Base-by-base conservation (phyloP, 768 basidiomycete genomes). In the Agaricus blazei region DNA sequence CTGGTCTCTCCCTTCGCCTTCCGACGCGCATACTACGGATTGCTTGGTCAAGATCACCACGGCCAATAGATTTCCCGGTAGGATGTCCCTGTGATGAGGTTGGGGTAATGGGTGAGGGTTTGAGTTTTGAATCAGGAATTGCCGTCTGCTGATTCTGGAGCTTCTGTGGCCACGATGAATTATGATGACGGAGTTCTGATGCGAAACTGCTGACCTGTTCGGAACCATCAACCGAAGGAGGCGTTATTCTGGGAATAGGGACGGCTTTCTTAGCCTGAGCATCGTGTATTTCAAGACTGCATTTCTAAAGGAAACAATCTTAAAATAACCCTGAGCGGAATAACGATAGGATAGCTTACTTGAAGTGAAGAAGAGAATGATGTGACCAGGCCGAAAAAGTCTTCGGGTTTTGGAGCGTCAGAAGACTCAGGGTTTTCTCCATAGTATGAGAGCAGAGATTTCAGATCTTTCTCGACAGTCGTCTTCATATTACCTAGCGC, bases 41-140 rank as follows among this genome's bases (percentile, higher is more conserved):
- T 1, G 88, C 89, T 62, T 89, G 81, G 60, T 98, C 93, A 31
- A 96, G 70, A 52, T 88, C 87, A 9, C 93, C 93, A 37, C 86
- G 81, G 6, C 85, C 84, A 58, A 90, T 65, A 1, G 90, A 86
- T 48, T 70, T 72, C 41, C 76, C 78, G 46, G 76, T 73, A 27
- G 71, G 59, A 36, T 64, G 67, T 4, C 75, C 70, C 51, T 79
- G 75, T 1, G 79, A 60, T 23, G 67, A 62, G 8, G 68, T 62
- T 31, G 67, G 61, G 15, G 70, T 70, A 28, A 65, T 61, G 47
- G 48, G 38, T 37, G 54, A 48, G 14, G 54, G 46, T 14, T 48
- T 40, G 15, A 74, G 64, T 3, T 63, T 58, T 34, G 68, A 67
- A 7, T 63, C 56, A 4, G 34, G 3, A 34, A 67, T 60, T 19